A percentile compares a stretch with the other conserved stretches of the same genome.
These are phyloP conservation scores for Adansonia rubrostipa DNA, from an alignment of 441 rosid genomes.

Conservation along the genomic window DNA sequence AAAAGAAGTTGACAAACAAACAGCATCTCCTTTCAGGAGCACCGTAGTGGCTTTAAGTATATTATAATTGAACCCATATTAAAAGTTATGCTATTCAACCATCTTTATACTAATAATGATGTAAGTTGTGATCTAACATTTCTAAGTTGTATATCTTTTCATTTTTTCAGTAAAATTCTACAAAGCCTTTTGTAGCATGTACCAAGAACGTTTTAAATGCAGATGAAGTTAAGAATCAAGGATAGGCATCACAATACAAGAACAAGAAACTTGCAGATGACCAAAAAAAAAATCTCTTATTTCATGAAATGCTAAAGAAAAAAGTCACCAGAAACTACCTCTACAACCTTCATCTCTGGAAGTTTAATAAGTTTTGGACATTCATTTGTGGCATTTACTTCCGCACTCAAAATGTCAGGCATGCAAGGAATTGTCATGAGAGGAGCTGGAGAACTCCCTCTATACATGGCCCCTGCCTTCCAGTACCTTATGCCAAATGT, in stretches of 20 bases:
- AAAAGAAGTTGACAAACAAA: background rate
- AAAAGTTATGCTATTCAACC: background rate
- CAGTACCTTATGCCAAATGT: slow-evolving; percentile 79
- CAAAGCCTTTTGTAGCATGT: background rate
- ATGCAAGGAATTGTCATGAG: slow-evolving; percentile 46
- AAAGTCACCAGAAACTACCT: slow-evolving; percentile 50
- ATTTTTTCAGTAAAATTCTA: background rate
- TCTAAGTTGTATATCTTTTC: background rate
- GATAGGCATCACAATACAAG: background rate
- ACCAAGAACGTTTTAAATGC: background rate
- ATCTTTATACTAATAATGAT: background rate
- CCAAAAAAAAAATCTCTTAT: background rate
- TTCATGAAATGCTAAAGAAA: background rate
- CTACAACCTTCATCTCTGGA: slow-evolving; percentile 49
- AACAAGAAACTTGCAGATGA: background rate
- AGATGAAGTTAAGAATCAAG: background rate
- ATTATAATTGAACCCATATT: background rate
- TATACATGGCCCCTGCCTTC: slow-evolving; percentile 94
- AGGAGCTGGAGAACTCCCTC: slow-evolving; percentile 69
- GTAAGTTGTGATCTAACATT: background rate
- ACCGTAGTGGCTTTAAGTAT: background rate
- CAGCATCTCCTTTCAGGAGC: background rate
- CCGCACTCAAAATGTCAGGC: slow-evolving; percentile 40
- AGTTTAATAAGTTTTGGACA: slow-evolving; percentile 41
- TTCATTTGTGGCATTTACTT: slow-evolving; percentile 32